A percentile compares a stretch with the other conserved stretches of the same genome.
Evolutionary conservation across 805 yeast species (phyloP).

Genomic region (Lipomyces yamadae): DNA sequence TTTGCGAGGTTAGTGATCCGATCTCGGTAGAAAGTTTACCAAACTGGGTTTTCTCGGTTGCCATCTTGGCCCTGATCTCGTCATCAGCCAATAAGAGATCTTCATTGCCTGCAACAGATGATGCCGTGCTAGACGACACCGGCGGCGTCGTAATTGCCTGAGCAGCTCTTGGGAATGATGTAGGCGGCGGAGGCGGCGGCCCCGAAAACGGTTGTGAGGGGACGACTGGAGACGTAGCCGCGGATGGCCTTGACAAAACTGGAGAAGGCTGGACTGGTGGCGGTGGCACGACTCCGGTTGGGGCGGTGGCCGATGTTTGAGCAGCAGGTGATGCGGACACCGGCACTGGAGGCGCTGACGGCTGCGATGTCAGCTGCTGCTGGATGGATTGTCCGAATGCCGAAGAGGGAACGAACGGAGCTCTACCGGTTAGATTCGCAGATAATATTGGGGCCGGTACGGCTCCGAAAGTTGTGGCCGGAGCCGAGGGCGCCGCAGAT

Average conservation of each 20-base stretch:
- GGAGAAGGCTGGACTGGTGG: slow-evolving; percentile 11
- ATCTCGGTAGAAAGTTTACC: slow-evolving; percentile 87
- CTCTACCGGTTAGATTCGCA: slow-evolving; percentile 31
- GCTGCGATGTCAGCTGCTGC: slow-evolving; percentile 44
- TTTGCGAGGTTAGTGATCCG: slow-evolving; percentile 75
- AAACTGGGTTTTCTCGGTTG: slow-evolving; percentile 80
- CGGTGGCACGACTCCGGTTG: neutral
- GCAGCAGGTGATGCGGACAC: slow-evolving; percentile 38
- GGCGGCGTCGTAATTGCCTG: neutral
- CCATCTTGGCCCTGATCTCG: slow-evolving; percentile 67
- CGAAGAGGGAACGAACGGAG: slow-evolving; percentile 77
- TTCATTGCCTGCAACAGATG: neutral
- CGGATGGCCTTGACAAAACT: neutral
- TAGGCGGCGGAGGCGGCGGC: slow-evolving; percentile 15
- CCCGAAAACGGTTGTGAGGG: neutral
- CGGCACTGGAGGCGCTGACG: slow-evolving; percentile 29
- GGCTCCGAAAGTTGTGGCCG: slow-evolving; percentile 41
- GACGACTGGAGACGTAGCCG: slow-evolving; percentile 1
- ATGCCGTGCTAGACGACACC: slow-evolving; percentile 2
- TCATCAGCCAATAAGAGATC: slow-evolving; percentile 38
- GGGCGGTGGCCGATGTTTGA: slow-evolving; percentile 25
- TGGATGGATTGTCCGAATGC: slow-evolving; percentile 78
- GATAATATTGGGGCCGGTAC: slow-evolving; percentile 40
- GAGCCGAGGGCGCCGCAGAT: slow-evolving; percentile 39
- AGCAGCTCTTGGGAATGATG: neutral